Percentiles rank a stretch among this genome's conserved stretches.
Conservation (phyloP, 441 rosid species). For the Gossypium trilobum region DNA sequence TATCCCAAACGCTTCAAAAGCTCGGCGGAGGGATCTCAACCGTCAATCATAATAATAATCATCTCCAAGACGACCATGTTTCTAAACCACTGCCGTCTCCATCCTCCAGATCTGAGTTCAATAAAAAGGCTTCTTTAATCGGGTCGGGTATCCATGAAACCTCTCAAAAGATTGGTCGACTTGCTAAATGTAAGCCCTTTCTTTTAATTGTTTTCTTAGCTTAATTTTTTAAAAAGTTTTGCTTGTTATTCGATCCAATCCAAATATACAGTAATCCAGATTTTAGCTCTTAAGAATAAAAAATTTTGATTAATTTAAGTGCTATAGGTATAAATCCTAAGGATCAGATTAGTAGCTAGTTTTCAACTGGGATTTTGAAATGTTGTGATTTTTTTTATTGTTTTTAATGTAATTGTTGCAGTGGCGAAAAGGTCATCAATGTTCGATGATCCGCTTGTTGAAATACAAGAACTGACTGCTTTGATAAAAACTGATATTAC, state of each 20-base stretch:
- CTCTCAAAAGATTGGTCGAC: conserved; percentile 59
- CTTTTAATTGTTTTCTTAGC: neutral
- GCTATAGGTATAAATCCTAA: neutral
- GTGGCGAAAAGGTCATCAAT: conserved; percentile 83
- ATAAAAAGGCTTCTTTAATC: conserved; percentile 60
- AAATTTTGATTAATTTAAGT: neutral
- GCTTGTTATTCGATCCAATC: neutral
- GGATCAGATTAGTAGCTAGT: conserved; percentile 8
- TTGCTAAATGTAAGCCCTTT: conserved; percentile 46
- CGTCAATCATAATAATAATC: conserved; percentile 20
- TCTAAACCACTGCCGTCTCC: conserved; percentile 27
- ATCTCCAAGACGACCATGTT: conserved; percentile 15
- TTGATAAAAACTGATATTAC: conserved; percentile 76
- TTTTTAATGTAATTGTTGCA: conserved; percentile 13
- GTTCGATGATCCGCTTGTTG: conserved; percentile 74
- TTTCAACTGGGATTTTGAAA: conserved; percentile 5
- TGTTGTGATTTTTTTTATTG: neutral
- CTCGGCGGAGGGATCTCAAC: conserved; percentile 49
- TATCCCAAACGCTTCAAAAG: conserved; percentile 56
- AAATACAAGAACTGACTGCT: conserved; percentile 71
- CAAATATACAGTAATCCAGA: neutral
- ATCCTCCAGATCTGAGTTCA: conserved; percentile 69
- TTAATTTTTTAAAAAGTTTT: neutral
- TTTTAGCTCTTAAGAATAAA: neutral
- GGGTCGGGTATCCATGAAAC: conserved; percentile 66